Base-by-base conservation (phyloP, 352 stramenopile species). In the Pythium aristosporum region DNA sequence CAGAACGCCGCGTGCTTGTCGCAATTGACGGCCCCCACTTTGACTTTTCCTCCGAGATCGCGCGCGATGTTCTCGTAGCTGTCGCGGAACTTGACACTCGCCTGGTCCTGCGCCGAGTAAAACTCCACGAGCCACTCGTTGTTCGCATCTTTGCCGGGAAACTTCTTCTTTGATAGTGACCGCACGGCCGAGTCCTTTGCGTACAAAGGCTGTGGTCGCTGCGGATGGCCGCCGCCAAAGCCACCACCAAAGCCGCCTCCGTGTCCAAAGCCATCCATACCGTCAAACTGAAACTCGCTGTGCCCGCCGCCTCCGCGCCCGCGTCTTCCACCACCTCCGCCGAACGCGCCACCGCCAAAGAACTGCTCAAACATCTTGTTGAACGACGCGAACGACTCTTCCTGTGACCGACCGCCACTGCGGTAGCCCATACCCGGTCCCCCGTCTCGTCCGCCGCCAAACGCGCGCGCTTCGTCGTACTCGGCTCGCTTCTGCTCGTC, bases 301-400 rank as follows among this genome's bases (percentile, higher is more conserved):
- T 78, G 80, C 37, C 72, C 76, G 9, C 80, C 81, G 21, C 74
- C 72, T 0, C 69, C 73, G 39, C 63, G 62, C n/a, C 68, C 49
- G 8, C 76, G 63, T 42, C 73, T 64, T 28, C 79, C 68, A 8
- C 65, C 73, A 25, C 61, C 59, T 2, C 71, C 73, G 30, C 65
- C 25, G 25, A 30, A 30, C 25, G 25, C 25, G 25, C 25, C 25
- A 30, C 25, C 67, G 6, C 73, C 88, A 64, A 96, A 96, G 11
- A 96, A 87, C 62, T 80, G 83, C 67, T 93, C 87, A 65, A 96
- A 96, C 73, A 96, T 92, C 63, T 96, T 92, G 59, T 86, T 87
- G 55, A 89, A 91, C 21, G 82, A 87, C 6, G 74, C 72, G 67
- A 93, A 86, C 49, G 73, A 79, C 41, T 90, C 81, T 21, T 90